Evolutionary conservation across 2,329 filamentous ascomycete species (phyloP).

Genomic region (Sphaerulina musiva): DNA sequence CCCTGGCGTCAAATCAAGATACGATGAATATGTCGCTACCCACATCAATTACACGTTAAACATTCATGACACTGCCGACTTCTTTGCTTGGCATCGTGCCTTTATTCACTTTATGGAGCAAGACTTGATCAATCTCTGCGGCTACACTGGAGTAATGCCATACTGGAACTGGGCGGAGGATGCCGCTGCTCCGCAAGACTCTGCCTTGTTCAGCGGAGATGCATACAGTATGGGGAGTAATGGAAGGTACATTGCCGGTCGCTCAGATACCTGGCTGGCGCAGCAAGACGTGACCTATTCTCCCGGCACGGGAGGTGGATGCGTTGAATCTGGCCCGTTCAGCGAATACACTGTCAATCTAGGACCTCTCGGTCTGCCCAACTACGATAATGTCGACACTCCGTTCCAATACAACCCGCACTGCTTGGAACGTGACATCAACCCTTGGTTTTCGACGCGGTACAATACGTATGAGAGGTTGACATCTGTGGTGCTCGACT

Average conservation of each 20-base stretch:
- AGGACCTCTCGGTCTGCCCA: slow-evolving; percentile 28
- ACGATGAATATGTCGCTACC: slow-evolving; percentile 31
- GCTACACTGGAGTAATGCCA: slow-evolving; percentile 36
- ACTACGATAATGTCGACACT: slow-evolving; percentile 27
- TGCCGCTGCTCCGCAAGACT: slow-evolving; percentile 34
- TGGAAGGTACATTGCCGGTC: slow-evolving; percentile 26
- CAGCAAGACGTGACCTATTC: slow-evolving; percentile 36
- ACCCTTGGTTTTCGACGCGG: slow-evolving; percentile 18
- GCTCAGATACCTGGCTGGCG: slow-evolving; percentile 27
- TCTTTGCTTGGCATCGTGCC: slow-evolving; percentile 40
- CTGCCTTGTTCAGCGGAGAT: slow-evolving; percentile 51
- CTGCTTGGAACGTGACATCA: slow-evolving; percentile 23
- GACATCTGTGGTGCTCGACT: slow-evolving; percentile 17
- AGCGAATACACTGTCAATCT: slow-evolving; percentile 37
- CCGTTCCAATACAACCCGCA: slow-evolving; percentile 22
- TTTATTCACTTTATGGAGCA: slow-evolving; percentile 42
- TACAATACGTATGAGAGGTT: slow-evolving; percentile 23
- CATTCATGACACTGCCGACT: slow-evolving; percentile 32
- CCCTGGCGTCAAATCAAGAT: slow-evolving; percentile 29
- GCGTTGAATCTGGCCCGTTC: slow-evolving; percentile 49
- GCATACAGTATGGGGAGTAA: slow-evolving; percentile 38
- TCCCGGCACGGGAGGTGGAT: slow-evolving; percentile 51
- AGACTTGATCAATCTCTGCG: slow-evolving; percentile 39
- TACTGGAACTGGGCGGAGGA: slow-evolving; percentile 32
- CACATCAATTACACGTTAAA: slow-evolving; percentile 33